A percentile compares a stretch with the other conserved stretches of the same genome.
phyloP scores from a whole-genome alignment of 257 asterid genomes.

The Gynochthodes officinalis region DNA sequence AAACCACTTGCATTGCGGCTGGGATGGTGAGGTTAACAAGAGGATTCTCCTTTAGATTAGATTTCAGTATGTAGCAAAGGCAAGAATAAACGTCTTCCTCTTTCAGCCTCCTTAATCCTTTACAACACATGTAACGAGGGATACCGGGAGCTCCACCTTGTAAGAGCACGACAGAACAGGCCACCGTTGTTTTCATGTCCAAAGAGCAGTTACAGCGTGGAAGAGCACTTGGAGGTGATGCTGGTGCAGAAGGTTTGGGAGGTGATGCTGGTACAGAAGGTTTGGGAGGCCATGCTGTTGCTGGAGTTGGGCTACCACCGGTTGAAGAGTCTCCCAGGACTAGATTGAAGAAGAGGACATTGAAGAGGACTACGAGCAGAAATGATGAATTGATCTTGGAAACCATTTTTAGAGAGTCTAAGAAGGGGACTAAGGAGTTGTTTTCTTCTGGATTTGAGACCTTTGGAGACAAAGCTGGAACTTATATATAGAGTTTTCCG shows the following conservation, averaged over 20 bases:
- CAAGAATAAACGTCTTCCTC: not conserved
- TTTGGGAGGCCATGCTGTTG: not conserved
- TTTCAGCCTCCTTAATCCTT: not conserved
- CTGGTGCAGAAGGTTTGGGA: not conserved
- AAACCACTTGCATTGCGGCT: not conserved
- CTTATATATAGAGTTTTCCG: too few species aligned
- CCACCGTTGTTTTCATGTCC: not conserved
- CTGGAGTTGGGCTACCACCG: not conserved
- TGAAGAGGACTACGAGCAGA: not conserved
- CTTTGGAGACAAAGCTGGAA: too few species aligned
- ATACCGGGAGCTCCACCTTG: not conserved
- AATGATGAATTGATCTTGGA: not conserved
- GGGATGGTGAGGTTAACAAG: not conserved
- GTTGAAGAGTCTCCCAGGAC: conserved; percentile 1
- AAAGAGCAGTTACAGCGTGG: not conserved
- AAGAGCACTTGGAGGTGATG: not conserved
- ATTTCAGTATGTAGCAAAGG: not conserved
- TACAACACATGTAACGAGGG: conserved; percentile 1
- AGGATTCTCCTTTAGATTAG: not conserved
- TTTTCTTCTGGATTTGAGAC: too few species aligned
- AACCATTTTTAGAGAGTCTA: too few species aligned
- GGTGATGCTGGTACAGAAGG: conserved; percentile 2
- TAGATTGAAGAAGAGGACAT: not conserved
- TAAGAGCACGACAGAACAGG: not conserved
- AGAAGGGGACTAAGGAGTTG: too few species aligned